Evolutionary conservation across 1,284 basidiomycete species (phyloP).

Genomic region (Ceratobasidium theobromae): DNA sequence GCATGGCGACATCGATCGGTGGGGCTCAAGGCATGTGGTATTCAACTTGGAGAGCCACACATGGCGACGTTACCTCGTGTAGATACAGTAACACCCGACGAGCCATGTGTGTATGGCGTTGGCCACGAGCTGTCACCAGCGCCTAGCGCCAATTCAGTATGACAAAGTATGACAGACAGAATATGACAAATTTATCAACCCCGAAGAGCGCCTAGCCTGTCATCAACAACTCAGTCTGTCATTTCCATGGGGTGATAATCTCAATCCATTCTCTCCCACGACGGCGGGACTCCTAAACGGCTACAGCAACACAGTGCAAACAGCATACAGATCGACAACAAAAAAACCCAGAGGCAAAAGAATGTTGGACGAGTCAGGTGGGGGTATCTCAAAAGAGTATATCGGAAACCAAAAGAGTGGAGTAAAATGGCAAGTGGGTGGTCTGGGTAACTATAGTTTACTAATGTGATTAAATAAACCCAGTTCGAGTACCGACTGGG

Average conservation of each 20-base stretch:
- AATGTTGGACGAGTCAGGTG: neutral
- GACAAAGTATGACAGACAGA: too few species aligned
- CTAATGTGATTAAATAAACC: neutral
- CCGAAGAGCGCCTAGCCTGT: neutral
- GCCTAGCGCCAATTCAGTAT: too few species aligned
- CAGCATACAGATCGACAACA: neutral
- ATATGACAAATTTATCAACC: neutral
- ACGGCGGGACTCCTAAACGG: neutral
- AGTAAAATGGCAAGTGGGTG: neutral
- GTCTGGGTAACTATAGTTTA: too few species aligned
- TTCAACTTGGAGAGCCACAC: too few species aligned
- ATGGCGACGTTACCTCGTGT: too few species aligned
- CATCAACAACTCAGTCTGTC: neutral
- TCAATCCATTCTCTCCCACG: neutral
- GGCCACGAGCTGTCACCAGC: too few species aligned
- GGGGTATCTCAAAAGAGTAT: too few species aligned
- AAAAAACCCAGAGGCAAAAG: neutral
- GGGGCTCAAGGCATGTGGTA: too few species aligned
- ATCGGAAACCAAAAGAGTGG: neutral
- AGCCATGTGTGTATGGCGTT: too few species aligned
- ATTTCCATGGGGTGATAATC: neutral
- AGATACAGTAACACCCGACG: too few species aligned
- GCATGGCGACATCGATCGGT: too few species aligned
- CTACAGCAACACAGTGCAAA: neutral
- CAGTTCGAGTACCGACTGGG: neutral